Percentiles rank a stretch among this genome's conserved stretches.
These are phyloP conservation scores for Cinchona pubescens DNA, from an alignment of 257 asterid species.

Conservation along the genomic window DNA sequence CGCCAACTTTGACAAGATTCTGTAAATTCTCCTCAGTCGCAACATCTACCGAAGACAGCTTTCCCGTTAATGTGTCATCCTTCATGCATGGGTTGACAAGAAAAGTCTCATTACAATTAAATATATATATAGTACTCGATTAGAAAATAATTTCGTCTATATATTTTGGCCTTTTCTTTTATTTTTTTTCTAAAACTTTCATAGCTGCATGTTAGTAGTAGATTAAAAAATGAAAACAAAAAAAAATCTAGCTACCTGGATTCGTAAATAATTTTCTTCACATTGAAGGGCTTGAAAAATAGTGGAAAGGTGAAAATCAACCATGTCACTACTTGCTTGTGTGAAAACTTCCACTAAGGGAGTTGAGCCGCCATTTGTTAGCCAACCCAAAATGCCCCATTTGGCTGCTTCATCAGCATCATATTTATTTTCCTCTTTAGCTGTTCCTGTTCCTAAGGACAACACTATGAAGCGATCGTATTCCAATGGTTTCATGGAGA, in stretches of 20 bases:
- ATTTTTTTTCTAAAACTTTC: not conserved
- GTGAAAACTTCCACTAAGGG: conserved; percentile 39
- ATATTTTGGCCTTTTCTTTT: no score
- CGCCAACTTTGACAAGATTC: conserved; percentile 35
- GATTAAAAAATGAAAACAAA: not conserved
- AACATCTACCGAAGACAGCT: conserved; percentile 34
- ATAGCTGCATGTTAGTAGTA: not conserved
- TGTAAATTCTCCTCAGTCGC: conserved; percentile 41
- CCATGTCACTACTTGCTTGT: conserved; percentile 49
- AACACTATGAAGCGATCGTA: conserved; percentile 24
- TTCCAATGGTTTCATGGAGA: conserved; percentile 30
- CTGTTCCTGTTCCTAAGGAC: conserved; percentile 13
- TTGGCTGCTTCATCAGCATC: conserved; percentile 14
- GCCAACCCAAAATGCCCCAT: conserved; percentile 34
- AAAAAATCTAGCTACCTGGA: not conserved
- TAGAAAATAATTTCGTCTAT: no score
- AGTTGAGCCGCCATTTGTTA: conserved; percentile 24
- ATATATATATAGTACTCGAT: no score
- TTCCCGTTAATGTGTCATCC: conserved; percentile 43
- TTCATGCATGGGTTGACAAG: not conserved
- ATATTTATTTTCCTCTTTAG: conserved; percentile 5
- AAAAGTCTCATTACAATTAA: not conserved
- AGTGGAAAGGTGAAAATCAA: conserved; percentile 39
- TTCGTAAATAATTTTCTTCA: conserved; percentile 18
- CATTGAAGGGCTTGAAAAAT: conserved; percentile 34